A percentile compares a stretch with the other conserved stretches of the same genome.
Conservation (phyloP, 2,329 filamentous ascomycete species). For the Escovopsis sp. region DNA sequence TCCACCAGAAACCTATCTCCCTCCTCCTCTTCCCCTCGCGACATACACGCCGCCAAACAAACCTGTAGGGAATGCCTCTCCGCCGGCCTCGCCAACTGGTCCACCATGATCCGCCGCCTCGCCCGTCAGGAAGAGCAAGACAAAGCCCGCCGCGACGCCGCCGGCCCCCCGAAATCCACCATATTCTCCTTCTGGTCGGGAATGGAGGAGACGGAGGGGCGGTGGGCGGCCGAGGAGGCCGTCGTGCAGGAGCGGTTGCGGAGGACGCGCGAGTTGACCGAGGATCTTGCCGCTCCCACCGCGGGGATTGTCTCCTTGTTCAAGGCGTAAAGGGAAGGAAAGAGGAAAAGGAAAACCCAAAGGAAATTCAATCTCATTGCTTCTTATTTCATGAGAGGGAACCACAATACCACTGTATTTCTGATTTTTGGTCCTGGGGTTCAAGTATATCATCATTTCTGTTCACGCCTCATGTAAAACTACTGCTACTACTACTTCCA, state of each 20-base stretch:
- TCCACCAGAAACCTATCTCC: too few species aligned
- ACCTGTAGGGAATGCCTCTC: conserved; percentile 65
- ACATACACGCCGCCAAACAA: conserved; percentile 20
- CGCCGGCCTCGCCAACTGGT: conserved; percentile 69
- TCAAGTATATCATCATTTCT: too few species aligned
- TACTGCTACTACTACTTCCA: too few species aligned
- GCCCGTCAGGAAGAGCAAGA: conserved; percentile 32
- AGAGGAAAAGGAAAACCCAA: too few species aligned
- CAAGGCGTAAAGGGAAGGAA: conserved; percentile 19
- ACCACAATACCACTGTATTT: too few species aligned
- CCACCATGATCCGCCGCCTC: conserved; percentile 57
- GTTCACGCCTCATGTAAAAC: too few species aligned
- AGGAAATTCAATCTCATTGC: too few species aligned
- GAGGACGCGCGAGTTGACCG: conserved; percentile 35
- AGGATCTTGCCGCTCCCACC: conserved; percentile 27
- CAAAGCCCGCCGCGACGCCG: conserved; percentile 20
- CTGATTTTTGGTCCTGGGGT: too few species aligned
- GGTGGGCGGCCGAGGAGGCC: conserved; percentile 39
- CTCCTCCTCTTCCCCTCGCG: conserved; percentile 1
- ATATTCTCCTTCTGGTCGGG: conserved; percentile 24
- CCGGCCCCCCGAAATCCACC: conserved; percentile 15
- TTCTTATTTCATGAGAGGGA: too few species aligned
- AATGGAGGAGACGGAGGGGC: conserved; percentile 21
- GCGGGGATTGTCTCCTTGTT: conserved; percentile 22
- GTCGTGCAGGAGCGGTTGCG: conserved; percentile 37